Base-by-base conservation (phyloP, 2,329 filamentous ascomycete genomes). In the Aureobasidium pullulans region DNA sequence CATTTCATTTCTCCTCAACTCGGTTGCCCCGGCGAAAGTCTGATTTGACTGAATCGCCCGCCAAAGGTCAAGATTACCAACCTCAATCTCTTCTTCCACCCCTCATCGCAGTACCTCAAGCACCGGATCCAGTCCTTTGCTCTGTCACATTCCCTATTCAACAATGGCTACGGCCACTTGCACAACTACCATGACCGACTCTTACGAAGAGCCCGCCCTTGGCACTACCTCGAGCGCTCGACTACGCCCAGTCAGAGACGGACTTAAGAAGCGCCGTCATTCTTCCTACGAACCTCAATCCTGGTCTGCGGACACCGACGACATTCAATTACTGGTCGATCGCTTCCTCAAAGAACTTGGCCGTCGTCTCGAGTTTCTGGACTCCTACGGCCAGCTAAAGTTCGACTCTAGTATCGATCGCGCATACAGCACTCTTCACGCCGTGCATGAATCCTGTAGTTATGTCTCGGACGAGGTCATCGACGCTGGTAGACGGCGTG, bases 391-490 rank as follows among this genome's bases (percentile, higher is more conserved):
- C 64, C 90, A 95, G 69, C 76, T 91, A 61, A 87, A 87, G 62
- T 81, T 95, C 66, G 94, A 99, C 72, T 81, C 87, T 46, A 89
- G 90, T 68, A 85, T 97, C 59, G 86, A 89, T 44, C 84, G 89
- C 65, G 90, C 93, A 19, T 96, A 96, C 73, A 81, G 86, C 15
- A 96, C 92, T 0, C 79, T 99, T 1, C 87, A 93, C 68, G 86
- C 90, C 7, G 92, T 99, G 29, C 86, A 92, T 62, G 86, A 90
- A 65, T 85, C 90, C 67, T 99, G 94, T 73, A 90, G 90, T 40
- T 85, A 92, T 64, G 91, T 93, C 19, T 95, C 92, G 0, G 93
- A 90, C 63, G 93, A 94, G 69, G 83, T 96, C 48, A 84, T 97
- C 65, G 94, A 91, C 60, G 89, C 89, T 39, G 92, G 94, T 23